Base-by-base conservation (phyloP, 805 yeast genomes). In the Starmerella apicola region DNA sequence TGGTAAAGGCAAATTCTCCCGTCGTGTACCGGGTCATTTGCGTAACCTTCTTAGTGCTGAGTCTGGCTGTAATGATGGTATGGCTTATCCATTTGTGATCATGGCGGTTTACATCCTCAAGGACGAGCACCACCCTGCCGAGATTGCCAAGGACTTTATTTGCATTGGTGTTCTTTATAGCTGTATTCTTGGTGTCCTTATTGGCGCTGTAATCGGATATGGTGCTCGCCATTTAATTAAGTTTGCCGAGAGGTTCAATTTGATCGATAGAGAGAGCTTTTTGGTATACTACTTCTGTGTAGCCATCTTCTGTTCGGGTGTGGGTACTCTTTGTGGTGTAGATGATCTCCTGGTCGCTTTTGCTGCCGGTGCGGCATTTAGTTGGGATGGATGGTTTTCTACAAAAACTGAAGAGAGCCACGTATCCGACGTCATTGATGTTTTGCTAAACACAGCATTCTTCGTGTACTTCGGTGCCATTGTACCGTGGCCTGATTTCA, bases 371-470 rank as follows among this genome's bases (percentile, higher is more conserved):
- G 77, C 94, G 3, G 82, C 95, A 2, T 86, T 85, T 58, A 74
- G 93, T 1, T 85, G 95, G 95, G 86, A 82, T 57, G 95, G 94
- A 10, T 74, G 85, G 76, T 83, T 83, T 60, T 76, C 93, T 13
- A 67, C 65, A 42, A 77, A 76, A 51, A 84, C 94, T 0, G 88
- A 81, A 52, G 94, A 81, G 51, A 70, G 85, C 12, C 85, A 82
- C 53, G 83, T 85, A 1, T 81, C 95, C 12, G 81, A 85, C 34
- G 93, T 85, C n/a, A 81, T 85, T 49, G 95, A 85, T 57, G 64
- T 84, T 52, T 58, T 85, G 43, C 62, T 85, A 38, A 85, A 85
- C 61, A 76, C 83, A 61, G 76, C 94, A 2, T 85, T 80, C 55
- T 85, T 85, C 55, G 81, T 86, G 35, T 85, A 83, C 59, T 78